phyloP scores from a whole-genome alignment of 2,329 filamentous ascomycete species.

The Cadophora sp. region DNA sequence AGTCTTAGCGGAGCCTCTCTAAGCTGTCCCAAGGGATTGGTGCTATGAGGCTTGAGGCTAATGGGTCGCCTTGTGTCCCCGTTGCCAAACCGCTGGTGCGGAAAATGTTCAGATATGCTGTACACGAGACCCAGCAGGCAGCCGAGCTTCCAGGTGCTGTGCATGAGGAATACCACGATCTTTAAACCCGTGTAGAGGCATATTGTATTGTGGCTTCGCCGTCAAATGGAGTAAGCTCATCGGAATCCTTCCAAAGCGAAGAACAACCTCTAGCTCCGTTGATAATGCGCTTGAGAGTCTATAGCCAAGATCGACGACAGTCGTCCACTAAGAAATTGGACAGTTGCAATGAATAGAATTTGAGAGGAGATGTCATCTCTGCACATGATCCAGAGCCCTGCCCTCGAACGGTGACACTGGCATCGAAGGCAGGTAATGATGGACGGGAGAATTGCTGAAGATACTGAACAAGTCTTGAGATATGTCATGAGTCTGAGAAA shows the following conservation, averaged over 20 bases:
- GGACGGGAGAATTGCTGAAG: neutral
- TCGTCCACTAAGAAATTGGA: neutral
- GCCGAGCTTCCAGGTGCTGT: neutral
- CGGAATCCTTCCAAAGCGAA: neutral
- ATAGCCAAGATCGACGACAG: neutral
- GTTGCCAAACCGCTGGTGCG: slow-evolving; percentile 11
- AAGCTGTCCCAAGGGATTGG: neutral
- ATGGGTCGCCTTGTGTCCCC: neutral
- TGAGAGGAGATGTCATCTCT: neutral
- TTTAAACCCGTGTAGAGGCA: neutral
- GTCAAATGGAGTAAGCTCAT: neutral
- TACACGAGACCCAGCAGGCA: neutral
- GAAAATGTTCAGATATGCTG: neutral
- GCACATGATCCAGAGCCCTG: neutral
- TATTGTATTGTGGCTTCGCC: neutral
- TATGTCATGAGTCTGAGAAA: neutral
- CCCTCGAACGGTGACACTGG: neutral
- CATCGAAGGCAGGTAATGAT: neutral
- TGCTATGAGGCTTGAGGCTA: neutral
- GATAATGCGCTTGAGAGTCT: neutral
- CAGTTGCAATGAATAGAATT: neutral
- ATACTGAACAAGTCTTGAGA: neutral
- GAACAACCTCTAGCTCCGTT: neutral
- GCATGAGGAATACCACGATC: neutral
- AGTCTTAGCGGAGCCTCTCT: neutral